These are phyloP conservation scores for Umbilicaria muhlenbergii DNA, from an alignment of 495 filamentous ascomycete species.

Conservation along the genomic window DNA sequence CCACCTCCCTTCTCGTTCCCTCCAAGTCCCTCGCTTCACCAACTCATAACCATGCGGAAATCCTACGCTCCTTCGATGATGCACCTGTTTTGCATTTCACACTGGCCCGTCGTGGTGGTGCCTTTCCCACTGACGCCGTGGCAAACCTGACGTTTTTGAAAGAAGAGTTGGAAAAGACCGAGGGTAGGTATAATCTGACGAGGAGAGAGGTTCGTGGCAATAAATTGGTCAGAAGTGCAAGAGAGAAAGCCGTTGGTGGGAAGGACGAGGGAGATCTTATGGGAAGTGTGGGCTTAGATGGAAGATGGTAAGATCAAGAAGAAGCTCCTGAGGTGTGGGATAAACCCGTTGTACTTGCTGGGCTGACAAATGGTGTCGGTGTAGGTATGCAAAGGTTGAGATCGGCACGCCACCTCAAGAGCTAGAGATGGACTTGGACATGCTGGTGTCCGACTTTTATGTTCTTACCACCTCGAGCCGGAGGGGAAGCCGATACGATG, in stretches of 20 bases:
- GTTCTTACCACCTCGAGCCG: conserved; percentile 16
- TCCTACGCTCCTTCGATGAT: conserved; percentile 10
- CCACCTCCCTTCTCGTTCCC: neutral
- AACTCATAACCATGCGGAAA: neutral
- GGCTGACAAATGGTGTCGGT: neutral
- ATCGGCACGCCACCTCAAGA: conserved; percentile 16
- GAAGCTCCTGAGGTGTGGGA: neutral
- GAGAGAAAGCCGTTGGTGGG: conserved; percentile 7
- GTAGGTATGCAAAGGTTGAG: conserved; percentile 15
- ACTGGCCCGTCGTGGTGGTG: conserved; percentile 12
- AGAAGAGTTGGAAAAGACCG: conserved; percentile 10
- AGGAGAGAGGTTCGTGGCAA: conserved; percentile 18
- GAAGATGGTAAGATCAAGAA: conserved; percentile 11
- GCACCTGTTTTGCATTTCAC: conserved; percentile 17
- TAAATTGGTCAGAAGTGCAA: conserved; percentile 17
- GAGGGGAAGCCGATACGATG: conserved; percentile 17
- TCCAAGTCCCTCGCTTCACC: neutral
- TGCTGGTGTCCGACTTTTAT: conserved; percentile 20
- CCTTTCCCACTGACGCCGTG: conserved; percentile 10
- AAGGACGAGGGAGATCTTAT: conserved; percentile 9
- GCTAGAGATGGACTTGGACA: conserved; percentile 20
- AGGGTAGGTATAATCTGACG: conserved; percentile 18
- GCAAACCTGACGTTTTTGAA: conserved; percentile 11
- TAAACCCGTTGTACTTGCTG: neutral
- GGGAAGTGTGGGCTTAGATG: conserved; percentile 12